phyloP scores from a whole-genome alignment of 2,329 filamentous ascomycete genomes.

The Alternaria gansuensis region DNA sequence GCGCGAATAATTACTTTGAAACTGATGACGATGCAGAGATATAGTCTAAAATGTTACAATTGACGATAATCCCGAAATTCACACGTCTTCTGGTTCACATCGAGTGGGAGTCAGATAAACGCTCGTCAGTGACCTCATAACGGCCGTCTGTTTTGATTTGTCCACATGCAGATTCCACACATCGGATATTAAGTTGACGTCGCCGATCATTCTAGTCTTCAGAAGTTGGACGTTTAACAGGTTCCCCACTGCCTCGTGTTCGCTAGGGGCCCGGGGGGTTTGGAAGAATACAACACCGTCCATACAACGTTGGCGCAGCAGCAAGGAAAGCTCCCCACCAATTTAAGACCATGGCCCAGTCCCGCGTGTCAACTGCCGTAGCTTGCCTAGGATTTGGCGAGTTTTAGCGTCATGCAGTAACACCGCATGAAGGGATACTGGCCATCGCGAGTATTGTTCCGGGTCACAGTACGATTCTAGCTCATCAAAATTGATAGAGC shows the following conservation, averaged over 20 bases:
- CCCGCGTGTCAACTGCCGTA: conserved; percentile 32
- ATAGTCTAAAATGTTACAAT: background rate
- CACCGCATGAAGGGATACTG: conserved; percentile 21
- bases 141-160: background rate
- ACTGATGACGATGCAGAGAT: background rate
- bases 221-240: background rate
- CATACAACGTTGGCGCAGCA: conserved; percentile 18
- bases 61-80: background rate
- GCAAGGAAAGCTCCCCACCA: conserved; percentile 21
- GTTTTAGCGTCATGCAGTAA: conserved; percentile 19
- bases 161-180: background rate
- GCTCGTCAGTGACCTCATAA: background rate
- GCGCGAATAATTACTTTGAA: background rate
- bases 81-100: background rate
- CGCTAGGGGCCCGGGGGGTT: conserved; percentile 17
- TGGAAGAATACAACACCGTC: conserved; percentile 23
- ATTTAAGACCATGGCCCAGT: conserved; percentile 8
- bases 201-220: background rate
- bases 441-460: conserved; percentile 28
- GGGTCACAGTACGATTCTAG: conserved; percentile 28
- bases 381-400: conserved; percentile 4
- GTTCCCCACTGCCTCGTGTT: conserved; percentile 24
- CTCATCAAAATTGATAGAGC: conserved; percentile 40
- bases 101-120: background rate
- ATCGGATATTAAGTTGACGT: background rate